Evolutionary conservation across 768 basidiomycete genomes (phyloP).

Genomic region (Lanmaoa pseudosensibilis): DNA sequence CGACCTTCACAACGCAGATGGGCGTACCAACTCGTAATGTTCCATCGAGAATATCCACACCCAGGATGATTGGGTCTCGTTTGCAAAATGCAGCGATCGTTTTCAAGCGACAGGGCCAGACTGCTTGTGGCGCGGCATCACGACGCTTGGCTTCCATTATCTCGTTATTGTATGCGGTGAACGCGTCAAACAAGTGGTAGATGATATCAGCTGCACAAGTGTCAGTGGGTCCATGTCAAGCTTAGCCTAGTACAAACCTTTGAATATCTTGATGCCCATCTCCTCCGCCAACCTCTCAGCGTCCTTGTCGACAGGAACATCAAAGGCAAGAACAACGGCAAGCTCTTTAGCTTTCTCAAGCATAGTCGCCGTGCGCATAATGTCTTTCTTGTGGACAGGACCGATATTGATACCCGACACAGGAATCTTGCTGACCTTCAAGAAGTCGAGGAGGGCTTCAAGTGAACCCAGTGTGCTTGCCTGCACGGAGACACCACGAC

Average conservation of each 20-base stretch:
- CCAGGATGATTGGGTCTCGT: constrained; percentile 95
- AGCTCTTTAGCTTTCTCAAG: constrained; percentile 94
- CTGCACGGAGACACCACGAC: constrained; percentile 97
- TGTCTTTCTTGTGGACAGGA: constrained; percentile 92
- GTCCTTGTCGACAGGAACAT: constrained; percentile 92
- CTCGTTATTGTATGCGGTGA: constrained; percentile 90
- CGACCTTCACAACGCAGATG: constrained; percentile 90
- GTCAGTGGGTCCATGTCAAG: neutral
- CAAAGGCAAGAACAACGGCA: constrained; percentile 94
- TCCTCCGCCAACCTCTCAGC: constrained; percentile 91
- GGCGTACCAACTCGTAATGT: constrained; percentile 90
- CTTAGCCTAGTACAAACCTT: constrained; percentile 54
- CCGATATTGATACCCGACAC: constrained; percentile 98
- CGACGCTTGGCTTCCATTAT: constrained; percentile 89
- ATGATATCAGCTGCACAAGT: constrained; percentile 84
- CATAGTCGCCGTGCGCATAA: constrained; percentile 92
- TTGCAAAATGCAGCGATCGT: constrained; percentile 93
- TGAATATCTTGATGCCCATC: constrained; percentile 92
- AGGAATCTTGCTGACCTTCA: constrained; percentile 93
- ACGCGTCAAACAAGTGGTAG: constrained; percentile 96
- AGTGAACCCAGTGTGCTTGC: constrained; percentile 96
- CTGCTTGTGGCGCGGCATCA: constrained; percentile 91
- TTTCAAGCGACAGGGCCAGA: constrained; percentile 95
- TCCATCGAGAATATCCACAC: constrained; percentile 95
- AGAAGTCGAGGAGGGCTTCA: constrained; percentile 94